Base-by-base conservation (phyloP, 106 monocot genomes). In the Alisma plantagoaquatica region DNA sequence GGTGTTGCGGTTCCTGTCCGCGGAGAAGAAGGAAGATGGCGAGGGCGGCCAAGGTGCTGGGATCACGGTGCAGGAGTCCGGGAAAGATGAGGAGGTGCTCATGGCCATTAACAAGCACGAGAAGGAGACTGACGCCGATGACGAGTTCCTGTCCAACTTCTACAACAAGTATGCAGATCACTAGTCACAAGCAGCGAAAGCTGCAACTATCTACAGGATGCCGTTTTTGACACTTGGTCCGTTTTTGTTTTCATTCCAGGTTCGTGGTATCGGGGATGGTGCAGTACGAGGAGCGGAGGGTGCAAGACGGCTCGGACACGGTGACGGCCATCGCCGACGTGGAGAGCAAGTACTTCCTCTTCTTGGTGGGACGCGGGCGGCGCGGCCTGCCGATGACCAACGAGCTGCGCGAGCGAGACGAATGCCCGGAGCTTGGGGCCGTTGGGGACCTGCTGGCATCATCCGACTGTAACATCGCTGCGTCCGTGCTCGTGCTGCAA, bases 371-470 rank as follows among this genome's bases (percentile, higher is more conserved):
- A 23, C 77, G 60, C 30, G 57, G 66, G 3, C 2, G 48, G 14
- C 17, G 15, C 7, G 25, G 43, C 22, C 10, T 24, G 2, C 31
- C 60, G 21, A 44, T 82, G 41, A 69, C 69, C 10, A 31, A 11
- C 0, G 69, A 69, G 26, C 19, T 78, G 21, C 54, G 57, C 3
- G 69, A 54, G 14, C 53, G 72, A 66, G 55, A 69, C 18, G 75
- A 82, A 27, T 70, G 64, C 58, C 59, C 56, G 3, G 81, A 77
- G 67, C 57, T 76, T 6, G 83, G 78, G 2, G 48, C 54, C 10
- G 31, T 83, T 0, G 83, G 83, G 9, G 63, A 68, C 51, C 32
- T 83, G 10, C 54, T 83, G 27, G 71, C 79, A 1, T 84, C 79
- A 0, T 63, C 79, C 1, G 59, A 67, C 20, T 49, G 65, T 35